Evolutionary conservation across 768 basidiomycete genomes (phyloP).

Genomic region (Arthromyces matolae): DNA sequence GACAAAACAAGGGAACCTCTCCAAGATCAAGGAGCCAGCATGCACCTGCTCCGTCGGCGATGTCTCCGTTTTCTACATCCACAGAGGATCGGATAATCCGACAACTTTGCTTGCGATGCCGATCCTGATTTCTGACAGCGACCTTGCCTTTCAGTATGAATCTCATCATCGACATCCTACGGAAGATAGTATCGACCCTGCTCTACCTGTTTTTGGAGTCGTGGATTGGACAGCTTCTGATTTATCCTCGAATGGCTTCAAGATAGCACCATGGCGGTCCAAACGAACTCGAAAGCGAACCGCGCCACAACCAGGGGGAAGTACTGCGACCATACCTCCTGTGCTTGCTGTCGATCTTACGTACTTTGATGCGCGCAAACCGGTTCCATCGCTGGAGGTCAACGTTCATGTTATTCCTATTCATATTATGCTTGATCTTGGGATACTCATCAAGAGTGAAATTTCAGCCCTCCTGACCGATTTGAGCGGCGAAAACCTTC

Average conservation of each 20-base stretch:
- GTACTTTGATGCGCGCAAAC: background rate
- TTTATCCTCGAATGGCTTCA: conserved; percentile 40
- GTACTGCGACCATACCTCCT: background rate
- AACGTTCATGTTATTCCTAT: conserved; percentile 54
- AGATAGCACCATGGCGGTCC: conserved; percentile 61
- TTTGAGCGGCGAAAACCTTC: conserved; percentile 11
- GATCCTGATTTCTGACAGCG: conserved; percentile 70
- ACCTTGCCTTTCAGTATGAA: conserved; percentile 57
- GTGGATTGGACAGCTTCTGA: conserved; percentile 58
- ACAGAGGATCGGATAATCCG: conserved; percentile 9
- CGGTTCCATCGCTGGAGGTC: conserved; percentile 21
- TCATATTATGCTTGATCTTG: conserved; percentile 76
- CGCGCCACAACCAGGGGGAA: conserved; percentile 4
- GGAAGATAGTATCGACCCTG: conserved; percentile 18
- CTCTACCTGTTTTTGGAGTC: conserved; percentile 54
- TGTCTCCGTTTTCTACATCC: conserved; percentile 56
- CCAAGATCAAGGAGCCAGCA: background rate
- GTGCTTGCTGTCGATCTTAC: conserved; percentile 9
- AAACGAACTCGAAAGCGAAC: conserved; percentile 29
- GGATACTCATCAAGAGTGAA: conserved; percentile 33
- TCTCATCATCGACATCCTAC: conserved; percentile 40
- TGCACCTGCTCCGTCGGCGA: conserved; percentile 30
- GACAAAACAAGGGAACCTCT: background rate
- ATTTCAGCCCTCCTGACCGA: conserved; percentile 49
- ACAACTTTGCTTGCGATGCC: conserved; percentile 46